phyloP scores from a whole-genome alignment of 108 stramenopile species.

The Stephanodiscus minutulus region DNA sequence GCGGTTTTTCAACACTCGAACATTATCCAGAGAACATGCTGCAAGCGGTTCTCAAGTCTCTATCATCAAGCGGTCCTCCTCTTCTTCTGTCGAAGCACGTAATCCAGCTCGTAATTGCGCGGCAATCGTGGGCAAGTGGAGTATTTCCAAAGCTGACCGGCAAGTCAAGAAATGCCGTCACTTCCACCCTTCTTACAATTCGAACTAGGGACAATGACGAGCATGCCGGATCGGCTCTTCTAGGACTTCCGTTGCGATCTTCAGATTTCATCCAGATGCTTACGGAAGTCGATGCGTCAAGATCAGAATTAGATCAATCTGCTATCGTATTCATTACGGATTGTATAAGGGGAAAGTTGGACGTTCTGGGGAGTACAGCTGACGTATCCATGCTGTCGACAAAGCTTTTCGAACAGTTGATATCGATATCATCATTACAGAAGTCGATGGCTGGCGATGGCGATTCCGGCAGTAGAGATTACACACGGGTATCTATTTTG shows the following conservation, averaged over 20 bases:
- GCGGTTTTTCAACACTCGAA: slow-evolving; percentile 43
- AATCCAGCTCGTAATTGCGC: slow-evolving; percentile 51
- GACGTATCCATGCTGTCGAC: slow-evolving; percentile 46
- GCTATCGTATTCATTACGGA: slow-evolving; percentile 65
- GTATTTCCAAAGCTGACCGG: slow-evolving; percentile 60
- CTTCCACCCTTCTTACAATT: slow-evolving; percentile 47
- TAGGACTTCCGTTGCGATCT: slow-evolving; percentile 63
- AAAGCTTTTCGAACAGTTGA: slow-evolving; percentile 45
- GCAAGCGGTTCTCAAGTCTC: slow-evolving; percentile 47
- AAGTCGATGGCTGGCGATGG: slow-evolving; percentile 9
- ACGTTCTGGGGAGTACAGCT: slow-evolving; percentile 19
- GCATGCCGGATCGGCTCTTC: slow-evolving; percentile 50
- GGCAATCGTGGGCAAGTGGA: slow-evolving; percentile 68
- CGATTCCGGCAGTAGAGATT: slow-evolving; percentile 50
- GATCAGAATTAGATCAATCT: slow-evolving; percentile 38
- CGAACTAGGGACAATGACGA: slow-evolving; percentile 33
- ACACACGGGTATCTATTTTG: slow-evolving; percentile 46
- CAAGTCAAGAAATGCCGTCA: slow-evolving; percentile 35
- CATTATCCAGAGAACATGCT: slow-evolving; percentile 79
- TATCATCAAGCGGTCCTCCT: slow-evolving; percentile 17
- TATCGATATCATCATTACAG: slow-evolving; percentile 30
- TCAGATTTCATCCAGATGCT: slow-evolving; percentile 58
- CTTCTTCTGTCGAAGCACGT: slow-evolving; percentile 37
- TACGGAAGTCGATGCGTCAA: slow-evolving; percentile 17
- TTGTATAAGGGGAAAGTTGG: slow-evolving; percentile 52